phyloP scores from a whole-genome alignment of 164 flowering plant genomes.

The Stephania japonica region DNA sequence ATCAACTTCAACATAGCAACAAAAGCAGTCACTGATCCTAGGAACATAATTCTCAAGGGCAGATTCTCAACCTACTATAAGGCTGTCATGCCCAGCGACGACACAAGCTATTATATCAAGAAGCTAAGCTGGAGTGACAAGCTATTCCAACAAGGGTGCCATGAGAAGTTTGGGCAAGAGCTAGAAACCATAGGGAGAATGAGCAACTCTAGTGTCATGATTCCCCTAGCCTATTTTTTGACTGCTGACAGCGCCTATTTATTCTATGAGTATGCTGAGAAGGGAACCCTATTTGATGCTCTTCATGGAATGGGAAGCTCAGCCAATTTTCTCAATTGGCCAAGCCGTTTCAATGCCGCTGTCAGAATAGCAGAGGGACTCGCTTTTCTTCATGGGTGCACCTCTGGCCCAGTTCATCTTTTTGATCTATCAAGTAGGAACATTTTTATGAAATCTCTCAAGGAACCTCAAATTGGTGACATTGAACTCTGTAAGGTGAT shows the following conservation, averaged over 20 bases:
- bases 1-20: constrained; percentile 54
- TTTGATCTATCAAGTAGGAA: constrained; percentile 62
- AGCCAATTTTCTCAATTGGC: constrained; percentile 49
- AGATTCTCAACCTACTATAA: constrained; percentile 63
- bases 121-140: constrained; percentile 69
- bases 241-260: constrained; percentile 54
- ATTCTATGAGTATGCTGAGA: constrained; percentile 50
- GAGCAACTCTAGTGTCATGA: constrained; percentile 60
- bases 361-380: constrained; percentile 76
- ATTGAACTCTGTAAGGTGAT: constrained; percentile 69
- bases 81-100: constrained; percentile 66
- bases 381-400: constrained; percentile 59
- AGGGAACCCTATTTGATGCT: constrained; percentile 55
- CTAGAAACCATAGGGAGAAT: constrained; percentile 52
- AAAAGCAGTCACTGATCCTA: constrained; percentile 38
- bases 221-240: constrained; percentile 64
- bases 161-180: constrained; percentile 48
- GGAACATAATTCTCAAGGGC: constrained; percentile 46
- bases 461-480: constrained; percentile 68
- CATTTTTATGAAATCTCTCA: constrained; percentile 52
- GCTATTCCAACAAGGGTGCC: constrained; percentile 52
- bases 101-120: constrained; percentile 57
- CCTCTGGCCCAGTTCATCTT: constrained; percentile 46
- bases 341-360: constrained; percentile 61
- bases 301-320: constrained; percentile 42